Evolutionary conservation across 176 grass and related monocot genomes (phyloP).

Genomic region (Oryza australiensis): DNA sequence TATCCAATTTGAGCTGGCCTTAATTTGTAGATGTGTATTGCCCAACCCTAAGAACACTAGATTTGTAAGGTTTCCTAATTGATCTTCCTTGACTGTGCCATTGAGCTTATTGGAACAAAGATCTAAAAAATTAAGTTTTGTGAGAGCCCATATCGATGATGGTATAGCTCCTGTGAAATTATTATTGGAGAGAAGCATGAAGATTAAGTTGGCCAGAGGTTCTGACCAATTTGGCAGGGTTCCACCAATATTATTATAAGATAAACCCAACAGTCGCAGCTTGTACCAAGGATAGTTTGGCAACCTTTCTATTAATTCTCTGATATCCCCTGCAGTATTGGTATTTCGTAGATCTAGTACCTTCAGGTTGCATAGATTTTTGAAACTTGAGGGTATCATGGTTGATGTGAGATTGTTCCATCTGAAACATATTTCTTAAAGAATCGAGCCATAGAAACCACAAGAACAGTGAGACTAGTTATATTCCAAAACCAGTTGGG

Average conservation of each 20-base stretch:
- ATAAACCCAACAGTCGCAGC: not conserved
- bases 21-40: not conserved
- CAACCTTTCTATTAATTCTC: slow-evolving; percentile 10
- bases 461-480: slow-evolving; percentile 9
- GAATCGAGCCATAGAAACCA: slow-evolving; percentile 16
- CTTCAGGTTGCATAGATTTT: slow-evolving; percentile 21
- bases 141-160: not conserved
- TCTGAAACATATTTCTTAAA: not conserved
- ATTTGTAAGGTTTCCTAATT: not conserved
- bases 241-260: not conserved
- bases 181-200: not conserved
- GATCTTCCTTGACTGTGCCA: slow-evolving; percentile 11
- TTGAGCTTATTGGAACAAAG: not conserved
- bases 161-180: slow-evolving; percentile 10
- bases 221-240: not conserved
- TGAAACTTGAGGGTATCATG: slow-evolving; percentile 37
- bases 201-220: slow-evolving; percentile 6
- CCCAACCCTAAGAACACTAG: not conserved
- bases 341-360: not conserved
- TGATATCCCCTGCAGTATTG: slow-evolving; percentile 8
- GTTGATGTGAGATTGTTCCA: not conserved
- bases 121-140: not conserved
- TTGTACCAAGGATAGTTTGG: slow-evolving; percentile 26
- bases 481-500: slow-evolving; percentile 37
- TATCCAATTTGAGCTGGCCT: slow-evolving; percentile 15